Percentiles rank a stretch among this genome's conserved stretches.
Conservation (phyloP, 2,329 filamentous ascomycete genomes). For the Exutisphaerella laricina region DNA sequence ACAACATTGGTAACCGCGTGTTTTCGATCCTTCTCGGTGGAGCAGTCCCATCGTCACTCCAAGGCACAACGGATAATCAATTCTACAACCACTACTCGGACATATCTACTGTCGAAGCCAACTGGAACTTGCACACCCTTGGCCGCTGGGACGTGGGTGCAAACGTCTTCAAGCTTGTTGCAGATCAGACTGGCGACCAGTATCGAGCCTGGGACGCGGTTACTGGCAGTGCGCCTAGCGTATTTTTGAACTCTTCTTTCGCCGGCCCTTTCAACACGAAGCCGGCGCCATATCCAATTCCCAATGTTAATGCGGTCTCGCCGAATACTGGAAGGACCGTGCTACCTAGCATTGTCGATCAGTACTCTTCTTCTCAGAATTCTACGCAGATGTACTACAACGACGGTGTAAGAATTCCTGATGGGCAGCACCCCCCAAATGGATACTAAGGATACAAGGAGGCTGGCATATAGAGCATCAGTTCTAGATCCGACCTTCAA, state of each 20-base stretch:
- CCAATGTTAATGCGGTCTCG: slow-evolving; percentile 28
- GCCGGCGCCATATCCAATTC: slow-evolving; percentile 28
- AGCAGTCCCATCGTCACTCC: slow-evolving; percentile 58
- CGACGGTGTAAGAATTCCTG: slow-evolving; percentile 29
- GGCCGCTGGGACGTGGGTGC: slow-evolving; percentile 45
- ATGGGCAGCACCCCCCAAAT: slow-evolving; percentile 32
- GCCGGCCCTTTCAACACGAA: slow-evolving; percentile 31
- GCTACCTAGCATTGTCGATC: slow-evolving; percentile 26
- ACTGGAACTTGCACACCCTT: slow-evolving; percentile 43
- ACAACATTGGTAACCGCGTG: slow-evolving; percentile 61
- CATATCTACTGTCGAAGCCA: slow-evolving; percentile 42
- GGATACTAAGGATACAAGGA: slow-evolving; percentile 21
- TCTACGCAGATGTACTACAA: slow-evolving; percentile 27
- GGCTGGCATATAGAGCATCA: slow-evolving; percentile 6
- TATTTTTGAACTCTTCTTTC: slow-evolving; percentile 33
- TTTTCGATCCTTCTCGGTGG: slow-evolving; percentile 68
- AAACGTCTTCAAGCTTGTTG: slow-evolving; percentile 40
- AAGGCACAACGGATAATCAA: slow-evolving; percentile 61
- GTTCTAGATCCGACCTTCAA: too few species aligned
- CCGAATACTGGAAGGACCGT: slow-evolving; percentile 28
- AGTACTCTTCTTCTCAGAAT: slow-evolving; percentile 16
- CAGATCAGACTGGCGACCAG: slow-evolving; percentile 33
- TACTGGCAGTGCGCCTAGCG: slow-evolving; percentile 22
- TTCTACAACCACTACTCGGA: slow-evolving; percentile 50
- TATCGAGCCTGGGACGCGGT: slow-evolving; percentile 25